Evolutionary conservation across 164 flowering plant genomes (phyloP).

Genomic region (Chloranthus sessilifolius): DNA sequence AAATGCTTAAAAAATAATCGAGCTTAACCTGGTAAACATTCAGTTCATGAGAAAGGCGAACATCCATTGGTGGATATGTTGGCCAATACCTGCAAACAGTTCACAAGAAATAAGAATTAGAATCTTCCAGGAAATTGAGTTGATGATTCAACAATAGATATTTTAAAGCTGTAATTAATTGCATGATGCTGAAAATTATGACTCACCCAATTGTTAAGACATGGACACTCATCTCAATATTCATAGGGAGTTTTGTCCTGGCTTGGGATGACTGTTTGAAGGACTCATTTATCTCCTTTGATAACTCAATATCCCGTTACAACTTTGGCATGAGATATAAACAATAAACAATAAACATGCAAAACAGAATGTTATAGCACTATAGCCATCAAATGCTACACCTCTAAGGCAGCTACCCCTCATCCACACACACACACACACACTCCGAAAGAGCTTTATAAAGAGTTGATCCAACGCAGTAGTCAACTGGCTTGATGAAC

Average conservation of each 20-base stretch:
- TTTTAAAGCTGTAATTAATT: too few relatives aligned
- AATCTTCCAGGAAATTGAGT: background rate
- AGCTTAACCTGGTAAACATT: constrained; percentile 70
- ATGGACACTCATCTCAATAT: constrained; percentile 87
- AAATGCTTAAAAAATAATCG: background rate
- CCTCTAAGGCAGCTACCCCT: too few relatives aligned
- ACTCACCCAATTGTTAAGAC: constrained; percentile 78
- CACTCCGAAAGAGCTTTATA: too few relatives aligned
- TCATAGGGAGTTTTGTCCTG: constrained; percentile 75
- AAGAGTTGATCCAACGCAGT: too few relatives aligned
- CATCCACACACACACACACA: too few relatives aligned
- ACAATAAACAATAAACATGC: too few relatives aligned
- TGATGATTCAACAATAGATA: too few relatives aligned
- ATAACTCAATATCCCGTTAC: constrained; percentile 84
- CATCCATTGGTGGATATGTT: constrained; percentile 88
- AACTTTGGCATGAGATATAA: too few relatives aligned
- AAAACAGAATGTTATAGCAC: too few relatives aligned
- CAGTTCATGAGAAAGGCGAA: constrained; percentile 78
- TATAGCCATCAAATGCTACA: too few relatives aligned
- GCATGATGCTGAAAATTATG: background rate
- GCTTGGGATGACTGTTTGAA: constrained; percentile 87
- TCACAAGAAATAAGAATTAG: background rate
- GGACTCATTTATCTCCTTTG: constrained; percentile 85
- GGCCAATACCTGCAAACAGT: constrained; percentile 84
- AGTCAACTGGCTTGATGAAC: too few relatives aligned